phyloP scores from a whole-genome alignment of 2,329 filamentous ascomycete species.

The Bimuria novae-zelandiae region DNA sequence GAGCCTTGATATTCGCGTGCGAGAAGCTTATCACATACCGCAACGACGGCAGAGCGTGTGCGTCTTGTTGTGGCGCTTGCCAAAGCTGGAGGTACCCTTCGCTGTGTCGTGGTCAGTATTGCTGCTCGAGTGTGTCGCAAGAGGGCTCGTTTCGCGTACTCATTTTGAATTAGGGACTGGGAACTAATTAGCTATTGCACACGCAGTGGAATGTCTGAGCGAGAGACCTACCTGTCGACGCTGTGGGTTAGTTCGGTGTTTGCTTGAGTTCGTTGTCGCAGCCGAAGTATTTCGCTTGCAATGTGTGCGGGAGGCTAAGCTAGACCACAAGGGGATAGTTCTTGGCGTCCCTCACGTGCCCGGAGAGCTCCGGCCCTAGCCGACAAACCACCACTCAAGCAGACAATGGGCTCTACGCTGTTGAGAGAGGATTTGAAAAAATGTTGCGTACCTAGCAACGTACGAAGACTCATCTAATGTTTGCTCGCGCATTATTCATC shows the following conservation, averaged over 20 bases:
- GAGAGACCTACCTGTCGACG: constrained; percentile 41
- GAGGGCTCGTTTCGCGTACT: constrained; percentile 53
- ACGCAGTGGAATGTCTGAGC: constrained; percentile 4
- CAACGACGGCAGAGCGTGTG: constrained; percentile 98
- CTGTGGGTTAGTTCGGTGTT: constrained; percentile 43
- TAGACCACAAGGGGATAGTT: constrained; percentile 9
- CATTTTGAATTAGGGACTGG: constrained; percentile 60
- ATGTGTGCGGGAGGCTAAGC: constrained; percentile 7
- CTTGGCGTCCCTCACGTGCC: neutral
- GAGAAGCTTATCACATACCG: constrained; percentile 68
- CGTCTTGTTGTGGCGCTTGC: constrained; percentile 35
- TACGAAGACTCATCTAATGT: too few species aligned
- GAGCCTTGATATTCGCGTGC: constrained; percentile 14
- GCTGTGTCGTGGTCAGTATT: constrained; percentile 60
- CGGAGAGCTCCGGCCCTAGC: too few species aligned
- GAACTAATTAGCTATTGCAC: constrained; percentile 26
- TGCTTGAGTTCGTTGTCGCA: constrained; percentile 10
- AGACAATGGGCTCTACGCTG: too few species aligned
- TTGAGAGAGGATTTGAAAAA: too few species aligned
- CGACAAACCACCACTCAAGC: neutral
- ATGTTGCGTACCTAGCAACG: too few species aligned
- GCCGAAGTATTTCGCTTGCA: constrained; percentile 2
- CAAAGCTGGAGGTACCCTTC: constrained; percentile 57
- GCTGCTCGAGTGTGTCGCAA: constrained; percentile 30
- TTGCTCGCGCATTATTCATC: too few species aligned